Evolutionary conservation across 2,329 filamentous ascomycete genomes (phyloP).

Genomic region (Corinectria fuckeliana): DNA sequence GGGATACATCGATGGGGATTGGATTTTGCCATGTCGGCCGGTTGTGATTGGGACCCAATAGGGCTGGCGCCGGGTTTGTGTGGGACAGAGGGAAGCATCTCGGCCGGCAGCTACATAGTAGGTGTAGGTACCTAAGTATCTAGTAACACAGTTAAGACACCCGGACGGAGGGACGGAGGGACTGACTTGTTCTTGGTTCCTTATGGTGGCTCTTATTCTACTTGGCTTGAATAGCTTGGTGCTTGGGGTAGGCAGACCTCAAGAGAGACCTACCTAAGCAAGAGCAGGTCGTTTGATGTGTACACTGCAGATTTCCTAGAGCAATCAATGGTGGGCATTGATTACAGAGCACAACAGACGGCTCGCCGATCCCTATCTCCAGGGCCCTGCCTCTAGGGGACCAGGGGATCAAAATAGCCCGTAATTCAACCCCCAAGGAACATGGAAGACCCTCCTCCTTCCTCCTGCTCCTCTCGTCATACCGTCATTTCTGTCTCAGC

Average conservation of each 20-base stretch:
- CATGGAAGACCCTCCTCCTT: neutral
- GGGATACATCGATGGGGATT: neutral
- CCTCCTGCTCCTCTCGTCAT: neutral
- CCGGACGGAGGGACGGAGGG: too few relatives aligned
- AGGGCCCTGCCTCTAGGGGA: too few relatives aligned
- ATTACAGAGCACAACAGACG: neutral
- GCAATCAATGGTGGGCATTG: too few relatives aligned
- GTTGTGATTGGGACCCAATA: conserved; percentile 35
- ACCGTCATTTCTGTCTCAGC: neutral
- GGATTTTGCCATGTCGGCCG: conserved; percentile 9
- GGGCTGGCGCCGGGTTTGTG: conserved; percentile 31
- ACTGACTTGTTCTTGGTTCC: too few relatives aligned
- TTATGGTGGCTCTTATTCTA: too few relatives aligned
- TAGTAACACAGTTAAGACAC: neutral
- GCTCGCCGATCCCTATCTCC: neutral
- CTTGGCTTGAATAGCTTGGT: too few relatives aligned
- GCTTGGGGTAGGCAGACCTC: too few relatives aligned
- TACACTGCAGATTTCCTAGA: too few relatives aligned
- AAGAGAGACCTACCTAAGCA: too few relatives aligned
- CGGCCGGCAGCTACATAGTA: neutral
- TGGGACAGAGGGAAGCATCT: conserved; percentile 24
- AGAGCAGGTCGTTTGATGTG: too few relatives aligned
- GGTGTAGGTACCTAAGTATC: too few relatives aligned
- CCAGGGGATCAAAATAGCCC: neutral
- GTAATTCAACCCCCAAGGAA: neutral